Evolutionary conservation across 2,329 filamentous ascomycete genomes (phyloP), one percentile per base, ranked within the genome.

Genomic region (Alternaria ethzedia): DNA sequence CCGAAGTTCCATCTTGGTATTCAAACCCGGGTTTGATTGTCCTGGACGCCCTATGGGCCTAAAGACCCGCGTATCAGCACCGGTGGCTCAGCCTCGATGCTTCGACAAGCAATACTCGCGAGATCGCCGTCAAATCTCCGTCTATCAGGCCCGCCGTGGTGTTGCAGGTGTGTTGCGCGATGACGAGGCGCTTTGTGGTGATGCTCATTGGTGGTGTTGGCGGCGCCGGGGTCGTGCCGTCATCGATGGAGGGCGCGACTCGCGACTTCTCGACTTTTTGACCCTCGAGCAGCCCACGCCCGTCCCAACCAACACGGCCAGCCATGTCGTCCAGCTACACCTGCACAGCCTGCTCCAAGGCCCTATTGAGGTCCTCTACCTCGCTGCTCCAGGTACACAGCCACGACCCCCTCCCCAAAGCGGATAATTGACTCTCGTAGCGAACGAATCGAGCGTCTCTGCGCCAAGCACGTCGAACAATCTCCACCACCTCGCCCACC

Each of bases 321-420:
- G 64, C 70, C 66, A 81, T 81, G 79, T 76, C 78, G 43, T 74
- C 76, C 52, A 74, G 65, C 59, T 79, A 75, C 69, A 78, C 75
- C 6, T 81, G 79, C 67, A 73, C 69, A 64, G 70, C 76, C 63
- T 81, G 79, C 68, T 74, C 73, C 3, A 66, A 68, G 57, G 74
- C 76, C 21, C 46, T 80, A 11, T 61, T 64, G 7, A 71, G 54
- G 41, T 45, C 67, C 50, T 69, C 61, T 41, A 59, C 66, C 15
- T 56, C 63, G 26, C 60, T 63, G 36, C 45, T 72, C n/a, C 69
- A 71, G 56, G 75, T 77, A 70, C 57, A 54, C 20, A 56, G 52
- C 52, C 50, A 41, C 51, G 2, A 44, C 10, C 30, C 36, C 20
- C 26, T 30, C 36, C 13, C 20, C 26, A 47, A 23, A 41, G 25